A percentile compares a stretch with the other conserved stretches of the same genome.
Evolutionary conservation across 2,329 filamentous ascomycete species (phyloP).

Genomic region (Colletotrichum filicis): DNA sequence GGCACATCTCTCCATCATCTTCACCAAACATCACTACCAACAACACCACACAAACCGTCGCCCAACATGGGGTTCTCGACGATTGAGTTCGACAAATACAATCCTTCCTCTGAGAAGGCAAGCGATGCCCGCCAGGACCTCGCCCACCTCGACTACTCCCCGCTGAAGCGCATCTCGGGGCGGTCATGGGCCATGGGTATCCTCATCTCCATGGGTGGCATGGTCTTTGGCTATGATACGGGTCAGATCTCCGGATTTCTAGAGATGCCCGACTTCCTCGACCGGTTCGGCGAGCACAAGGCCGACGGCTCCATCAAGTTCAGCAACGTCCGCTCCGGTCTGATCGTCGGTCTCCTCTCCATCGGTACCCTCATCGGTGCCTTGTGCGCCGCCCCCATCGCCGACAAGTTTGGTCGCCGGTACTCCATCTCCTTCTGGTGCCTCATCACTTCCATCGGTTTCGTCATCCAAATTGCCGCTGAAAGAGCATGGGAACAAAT

Average conservation of each 20-base stretch:
- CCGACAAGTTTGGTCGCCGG: slow-evolving; percentile 73
- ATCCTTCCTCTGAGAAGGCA: slow-evolving; percentile 52
- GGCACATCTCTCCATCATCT: neutral
- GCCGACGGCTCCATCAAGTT: slow-evolving; percentile 56
- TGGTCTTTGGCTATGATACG: slow-evolving; percentile 60
- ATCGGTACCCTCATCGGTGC: slow-evolving; percentile 72
- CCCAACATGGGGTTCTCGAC: slow-evolving; percentile 40
- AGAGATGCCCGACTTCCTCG: slow-evolving; percentile 66
- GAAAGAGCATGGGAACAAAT: slow-evolving; percentile 70
- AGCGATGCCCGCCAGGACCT: slow-evolving; percentile 46
- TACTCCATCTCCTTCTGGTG: slow-evolving; percentile 71
- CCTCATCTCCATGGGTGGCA: slow-evolving; percentile 57
- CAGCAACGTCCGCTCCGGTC: slow-evolving; percentile 64
- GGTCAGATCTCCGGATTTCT: slow-evolving; percentile 68
- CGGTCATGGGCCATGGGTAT: slow-evolving; percentile 50
- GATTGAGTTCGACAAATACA: slow-evolving; percentile 55
- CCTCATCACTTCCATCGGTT: slow-evolving; percentile 70
- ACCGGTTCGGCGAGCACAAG: slow-evolving; percentile 58
- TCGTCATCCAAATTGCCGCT: slow-evolving; percentile 74
- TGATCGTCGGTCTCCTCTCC: slow-evolving; percentile 68
- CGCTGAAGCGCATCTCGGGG: slow-evolving; percentile 51
- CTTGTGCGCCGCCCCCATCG: slow-evolving; percentile 68
- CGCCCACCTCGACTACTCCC: slow-evolving; percentile 56
- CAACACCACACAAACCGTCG: neutral
- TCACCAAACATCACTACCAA: slow-evolving; percentile 58